phyloP scores from a whole-genome alignment of 2,329 filamentous ascomycete species.

The Trichoderma sp. region DNA sequence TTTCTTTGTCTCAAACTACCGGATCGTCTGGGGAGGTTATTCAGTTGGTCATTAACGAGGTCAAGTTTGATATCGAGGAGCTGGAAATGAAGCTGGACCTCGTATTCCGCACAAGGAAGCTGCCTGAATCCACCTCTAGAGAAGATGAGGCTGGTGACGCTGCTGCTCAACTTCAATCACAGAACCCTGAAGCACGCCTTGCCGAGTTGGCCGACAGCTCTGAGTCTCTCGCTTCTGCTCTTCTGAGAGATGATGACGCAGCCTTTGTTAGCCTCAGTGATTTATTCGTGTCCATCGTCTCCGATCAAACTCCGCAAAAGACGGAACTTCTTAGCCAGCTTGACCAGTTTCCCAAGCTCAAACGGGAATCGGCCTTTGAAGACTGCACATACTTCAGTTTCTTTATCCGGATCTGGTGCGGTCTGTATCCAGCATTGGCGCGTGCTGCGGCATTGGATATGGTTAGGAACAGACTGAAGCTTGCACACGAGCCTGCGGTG shows the following conservation, averaged over 20 bases:
- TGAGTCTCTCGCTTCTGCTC: conserved; percentile 47
- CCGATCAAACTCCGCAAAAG: conserved; percentile 39
- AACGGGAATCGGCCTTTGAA: conserved; percentile 51
- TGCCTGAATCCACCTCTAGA: conserved; percentile 48
- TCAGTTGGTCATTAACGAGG: conserved; percentile 61
- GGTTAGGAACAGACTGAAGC: conserved; percentile 55
- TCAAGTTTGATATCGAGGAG: conserved; percentile 68
- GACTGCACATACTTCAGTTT: conserved; percentile 71
- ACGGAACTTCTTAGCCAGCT: conserved; percentile 46
- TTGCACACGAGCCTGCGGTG: conserved; percentile 43
- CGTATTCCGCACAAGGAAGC: conserved; percentile 57
- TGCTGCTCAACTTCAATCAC: conserved; percentile 28
- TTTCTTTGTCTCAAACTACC: conserved; percentile 59
- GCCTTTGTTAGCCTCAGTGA: conserved; percentile 58
- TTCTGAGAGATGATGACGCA: conserved; percentile 48
- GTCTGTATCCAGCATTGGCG: conserved; percentile 65
- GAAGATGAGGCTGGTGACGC: conserved; percentile 40
- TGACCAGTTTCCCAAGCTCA: conserved; percentile 53
- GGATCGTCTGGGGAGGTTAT: conserved; percentile 61
- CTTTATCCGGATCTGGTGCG: conserved; percentile 71
- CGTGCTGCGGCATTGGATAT: conserved; percentile 67
- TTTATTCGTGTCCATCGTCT: conserved; percentile 54
- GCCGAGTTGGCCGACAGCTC: conserved; percentile 38
- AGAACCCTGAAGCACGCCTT: conserved; percentile 41
- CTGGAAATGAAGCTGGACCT: conserved; percentile 73